Base-by-base conservation (phyloP, 257 asterid species). In the Coffea canephora region DNA sequence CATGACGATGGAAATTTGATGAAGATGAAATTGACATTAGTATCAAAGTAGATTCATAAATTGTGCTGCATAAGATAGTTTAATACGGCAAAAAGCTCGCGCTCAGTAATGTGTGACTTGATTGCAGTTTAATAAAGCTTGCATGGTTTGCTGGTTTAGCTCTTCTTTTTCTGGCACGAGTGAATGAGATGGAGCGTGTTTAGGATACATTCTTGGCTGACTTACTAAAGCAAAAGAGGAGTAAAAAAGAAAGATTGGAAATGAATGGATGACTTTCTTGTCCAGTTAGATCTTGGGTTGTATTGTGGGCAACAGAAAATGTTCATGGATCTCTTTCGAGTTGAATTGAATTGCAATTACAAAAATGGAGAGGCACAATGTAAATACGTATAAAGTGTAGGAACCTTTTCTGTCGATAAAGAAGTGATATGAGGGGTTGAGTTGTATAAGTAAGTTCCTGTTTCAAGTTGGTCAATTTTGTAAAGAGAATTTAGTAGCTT, bases 401-500 rank as follows among this genome's bases (percentile, higher is more conserved):
- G 16, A 71, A 27, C 52, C 31, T n/a, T 76, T 12, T 41, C 6
- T 76, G 23, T 66, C 3, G 14, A 50, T 25, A 19, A 57, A 39
- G 21, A 57, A 12, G 2, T 23, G 6, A 54, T 52, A 16, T 6
- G 46, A 93, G 81, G 92, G 91, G 23, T 57, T 66, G 16, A 39
- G 31, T 68, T 68, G 50, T 18, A 5, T 4, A 18, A 6, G 18
- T 2, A 1, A 7, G 45, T 48, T 15, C 39, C 89, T 92, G 2
- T 93, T 89, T 73, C 90, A 88, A 43, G 85, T 89, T 90, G 95
- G 88, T 90, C 88, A 92, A 89, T 77, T 88, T 91, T 61, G 91
- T 91, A 48, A 5, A 90, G 89, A 59, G 96, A 91, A 83, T 89
- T 88, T 9, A 18, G 8, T 55, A 16, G 23, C 5, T 55, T 16